Evolutionary conservation across 805 yeast species (phyloP), one percentile per base, ranked within the genome.

Genomic region (Suhomyces prunicola): DNA sequence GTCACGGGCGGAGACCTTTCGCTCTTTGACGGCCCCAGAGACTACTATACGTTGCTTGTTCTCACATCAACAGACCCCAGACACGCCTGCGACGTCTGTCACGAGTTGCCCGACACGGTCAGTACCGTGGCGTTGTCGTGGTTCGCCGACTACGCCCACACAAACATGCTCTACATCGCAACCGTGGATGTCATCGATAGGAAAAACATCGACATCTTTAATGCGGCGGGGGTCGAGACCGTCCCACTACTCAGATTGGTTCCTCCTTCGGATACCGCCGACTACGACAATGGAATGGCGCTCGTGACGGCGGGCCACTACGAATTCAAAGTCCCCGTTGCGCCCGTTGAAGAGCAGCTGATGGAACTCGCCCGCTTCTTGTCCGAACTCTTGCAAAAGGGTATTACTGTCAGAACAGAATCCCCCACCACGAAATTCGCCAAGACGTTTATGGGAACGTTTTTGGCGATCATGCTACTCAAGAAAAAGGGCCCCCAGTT

Each of bases 181-280:
- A 68, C 73, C 42, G 78, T 81, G 10, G 92, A 87, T 54, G 77
- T 83, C 31, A 60, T 61, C 5, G 70, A 73, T 48, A 57, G 62
- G 2, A 63, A 70, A 2, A 84, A 84, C 58, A 54, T 68, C 9
- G 60, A 65, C 3, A 60, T 79, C 23, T 79, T 81, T 54, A 63
- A 69, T 24, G 65, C 69, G 8, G 59, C 85, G 50, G 65, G 70
- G 2, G 61, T 87, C 52, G 67, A 67, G 2, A 70, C 81, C 2
- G 82, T 86, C 3, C 94, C 96, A 1, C 85, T 82, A 54, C 58
- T 86, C n/a, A 82, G 90, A 83, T 70, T 87, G 2, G 77, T 81
- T 51, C 90, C 91, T 3, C 87, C 84, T 5, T 65, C 62, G 45
- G 40, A 50, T 24, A 42, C 57, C 23, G 69, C 65, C 31, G 58